Percentiles rank a stretch among this genome's conserved stretches.
Conservation (phyloP, 2,329 filamentous ascomycete genomes). For the Harringtonia aguacate region DNA sequence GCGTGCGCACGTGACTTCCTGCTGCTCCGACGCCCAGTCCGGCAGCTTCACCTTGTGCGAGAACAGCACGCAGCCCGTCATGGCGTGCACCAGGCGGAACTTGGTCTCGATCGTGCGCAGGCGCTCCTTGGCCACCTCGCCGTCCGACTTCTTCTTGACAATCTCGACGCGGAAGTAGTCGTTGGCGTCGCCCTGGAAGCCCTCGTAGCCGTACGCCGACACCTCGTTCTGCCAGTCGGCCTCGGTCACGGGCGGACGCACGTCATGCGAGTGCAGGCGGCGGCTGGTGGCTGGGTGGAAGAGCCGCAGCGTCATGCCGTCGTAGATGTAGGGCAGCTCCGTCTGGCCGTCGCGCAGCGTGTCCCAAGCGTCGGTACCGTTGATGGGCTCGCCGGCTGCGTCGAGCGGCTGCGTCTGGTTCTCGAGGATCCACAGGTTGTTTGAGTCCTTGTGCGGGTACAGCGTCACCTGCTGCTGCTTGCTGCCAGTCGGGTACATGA, state of each 20-base stretch:
- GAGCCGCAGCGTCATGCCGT: conserved; percentile 71
- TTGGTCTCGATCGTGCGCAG: conserved; percentile 92
- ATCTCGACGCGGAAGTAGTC: conserved; percentile 94
- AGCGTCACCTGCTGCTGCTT: conserved; percentile 98
- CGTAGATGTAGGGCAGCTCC: conserved; percentile 52
- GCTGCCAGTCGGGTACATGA: conserved; percentile 96
- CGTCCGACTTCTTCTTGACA: conserved; percentile 76
- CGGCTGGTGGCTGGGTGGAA: conserved; percentile 79
- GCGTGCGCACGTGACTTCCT: conserved; percentile 95
- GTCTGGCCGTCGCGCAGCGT: conserved; percentile 40
- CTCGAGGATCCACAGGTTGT: conserved; percentile 89
- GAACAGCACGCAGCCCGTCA: conserved; percentile 94
- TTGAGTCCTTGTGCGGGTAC: conserved; percentile 98
- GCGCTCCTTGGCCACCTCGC: conserved; percentile 67
- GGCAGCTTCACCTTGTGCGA: conserved; percentile 99
- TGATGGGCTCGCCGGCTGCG: conserved; percentile 62
- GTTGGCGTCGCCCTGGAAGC: conserved; percentile 93
- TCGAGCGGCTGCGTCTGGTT: conserved; percentile 90
- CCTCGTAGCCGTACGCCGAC: conserved; percentile 93
- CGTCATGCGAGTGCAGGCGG: conserved; percentile 91
- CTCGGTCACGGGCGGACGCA: conserved; percentile 76
- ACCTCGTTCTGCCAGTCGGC: conserved; percentile 93
- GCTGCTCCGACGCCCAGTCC: conserved; percentile 95
- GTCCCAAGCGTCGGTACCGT: conserved; percentile 79
- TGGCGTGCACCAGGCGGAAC: conserved; percentile 88